Conservation (phyloP, 179 eudicot species). For the Spinacia oleracea region DNA sequence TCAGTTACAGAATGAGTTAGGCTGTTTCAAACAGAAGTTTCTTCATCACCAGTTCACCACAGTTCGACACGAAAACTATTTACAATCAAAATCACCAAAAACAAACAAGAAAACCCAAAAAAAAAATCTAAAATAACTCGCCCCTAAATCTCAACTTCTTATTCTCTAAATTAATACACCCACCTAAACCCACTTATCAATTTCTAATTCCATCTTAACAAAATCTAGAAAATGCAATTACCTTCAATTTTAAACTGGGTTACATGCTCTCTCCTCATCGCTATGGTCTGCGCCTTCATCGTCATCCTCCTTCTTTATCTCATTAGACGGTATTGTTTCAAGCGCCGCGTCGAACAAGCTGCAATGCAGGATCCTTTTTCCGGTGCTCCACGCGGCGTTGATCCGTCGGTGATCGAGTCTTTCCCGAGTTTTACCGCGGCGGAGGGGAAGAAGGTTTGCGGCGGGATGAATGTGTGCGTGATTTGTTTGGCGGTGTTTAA, state of each 20-base stretch:
- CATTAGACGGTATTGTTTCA: conserved; percentile 18
- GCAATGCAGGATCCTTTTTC: conserved; percentile 19
- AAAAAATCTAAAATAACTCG: background rate
- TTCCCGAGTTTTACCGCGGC: conserved; percentile 20
- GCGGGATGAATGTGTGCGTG: conserved; percentile 50
- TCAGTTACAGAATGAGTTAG: conserved; percentile 19
- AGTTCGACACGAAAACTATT: conserved; percentile 21
- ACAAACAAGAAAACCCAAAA: background rate
- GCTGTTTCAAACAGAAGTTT: conserved; percentile 22
- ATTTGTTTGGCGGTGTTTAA: conserved; percentile 65
- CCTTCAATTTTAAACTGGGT: conserved; percentile 20
- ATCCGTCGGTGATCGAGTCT: conserved; percentile 28
- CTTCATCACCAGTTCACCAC: conserved; percentile 18
- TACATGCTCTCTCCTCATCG: conserved; percentile 25
- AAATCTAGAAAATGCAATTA: conserved; percentile 28
- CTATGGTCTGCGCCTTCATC: conserved; percentile 6
- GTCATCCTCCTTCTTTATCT: conserved; percentile 22
- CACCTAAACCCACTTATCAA: conserved; percentile 15
- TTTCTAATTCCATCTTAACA: background rate
- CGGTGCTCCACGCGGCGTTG: conserved; percentile 35
- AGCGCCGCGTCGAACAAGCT: conserved; percentile 11
- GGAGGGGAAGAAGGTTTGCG: conserved; percentile 30
- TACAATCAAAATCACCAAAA: background rate
- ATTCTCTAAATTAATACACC: background rate
- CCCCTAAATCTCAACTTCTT: conserved; percentile 12